These are phyloP conservation scores for Hypseocharis bilobata DNA, from an alignment of 441 rosid genomes.

Conservation along the genomic window DNA sequence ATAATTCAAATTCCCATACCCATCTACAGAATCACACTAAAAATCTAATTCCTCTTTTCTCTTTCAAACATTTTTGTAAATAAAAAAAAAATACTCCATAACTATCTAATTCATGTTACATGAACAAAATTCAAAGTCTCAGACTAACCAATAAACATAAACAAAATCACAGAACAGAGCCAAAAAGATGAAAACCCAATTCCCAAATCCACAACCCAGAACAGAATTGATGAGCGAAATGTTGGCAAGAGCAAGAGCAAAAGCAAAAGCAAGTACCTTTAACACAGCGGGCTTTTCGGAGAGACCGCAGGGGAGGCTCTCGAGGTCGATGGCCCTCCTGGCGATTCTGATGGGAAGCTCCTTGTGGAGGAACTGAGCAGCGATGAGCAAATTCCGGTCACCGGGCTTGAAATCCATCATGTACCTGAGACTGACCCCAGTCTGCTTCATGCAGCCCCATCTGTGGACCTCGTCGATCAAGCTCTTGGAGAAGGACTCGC, in stretches of 20 bases:
- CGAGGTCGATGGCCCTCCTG: constrained; percentile 65
- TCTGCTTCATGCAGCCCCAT: constrained; percentile 89
- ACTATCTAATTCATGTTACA: too few species aligned
- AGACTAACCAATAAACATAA: too few species aligned
- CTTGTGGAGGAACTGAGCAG: constrained; percentile 80
- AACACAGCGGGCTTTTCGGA: constrained; percentile 69
- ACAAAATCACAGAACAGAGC: too few species aligned
- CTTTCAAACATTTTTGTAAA: too few species aligned
- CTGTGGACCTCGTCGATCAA: constrained; percentile 58
- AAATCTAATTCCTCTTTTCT: too few species aligned
- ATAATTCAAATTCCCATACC: neutral
- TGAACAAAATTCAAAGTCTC: too few species aligned
- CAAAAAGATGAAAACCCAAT: neutral
- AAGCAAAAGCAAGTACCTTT: constrained; percentile 30
- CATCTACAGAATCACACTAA: too few species aligned
- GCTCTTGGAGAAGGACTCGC: constrained; percentile 44
- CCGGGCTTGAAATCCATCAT: constrained; percentile 86
- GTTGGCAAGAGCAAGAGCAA: neutral
- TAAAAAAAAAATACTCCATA: too few species aligned
- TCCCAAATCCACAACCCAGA: neutral
- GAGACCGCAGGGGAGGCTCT: constrained; percentile 66
- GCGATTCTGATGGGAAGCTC: constrained; percentile 81
- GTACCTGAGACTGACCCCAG: constrained; percentile 77
- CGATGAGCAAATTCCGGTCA: constrained; percentile 50
- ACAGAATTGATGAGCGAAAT: neutral